Percentiles rank a stretch among this genome's conserved stretches.
Evolutionary conservation across 2,329 filamentous ascomycete genomes (phyloP).

Genomic region (Penicillium sp.): DNA sequence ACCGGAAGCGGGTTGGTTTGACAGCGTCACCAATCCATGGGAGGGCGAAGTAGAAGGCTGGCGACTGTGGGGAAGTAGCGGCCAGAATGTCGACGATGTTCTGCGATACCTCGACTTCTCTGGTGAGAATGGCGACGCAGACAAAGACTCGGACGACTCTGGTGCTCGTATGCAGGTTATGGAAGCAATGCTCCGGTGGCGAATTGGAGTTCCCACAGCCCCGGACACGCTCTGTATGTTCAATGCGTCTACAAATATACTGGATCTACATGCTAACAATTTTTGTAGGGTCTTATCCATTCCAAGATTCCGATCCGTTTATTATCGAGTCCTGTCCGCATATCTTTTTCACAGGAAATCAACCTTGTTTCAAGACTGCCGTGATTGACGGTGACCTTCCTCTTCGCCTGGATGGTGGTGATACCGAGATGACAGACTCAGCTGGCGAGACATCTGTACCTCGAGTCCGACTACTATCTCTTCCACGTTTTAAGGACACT

Average conservation of each 20-base stretch:
- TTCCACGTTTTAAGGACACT: conserved; percentile 78
- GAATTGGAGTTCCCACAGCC: conserved; percentile 86
- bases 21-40: conserved; percentile 90
- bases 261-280: conserved; percentile 10
- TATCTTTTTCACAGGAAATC: conserved; percentile 85
- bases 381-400: conserved; percentile 58
- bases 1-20: conserved; percentile 70
- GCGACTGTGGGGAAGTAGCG: conserved; percentile 80
- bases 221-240: conserved; percentile 89
- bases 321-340: conserved; percentile 84
- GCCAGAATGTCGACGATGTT: conserved; percentile 91
- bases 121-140: conserved; percentile 27
- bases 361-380: conserved; percentile 73
- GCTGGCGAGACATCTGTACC: conserved; percentile 61
- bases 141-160: conserved; percentile 44
- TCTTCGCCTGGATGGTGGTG: conserved; percentile 32
- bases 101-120: conserved; percentile 77
- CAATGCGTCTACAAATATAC: neutral
- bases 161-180: conserved; percentile 82
- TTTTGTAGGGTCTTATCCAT: conserved; percentile 82
- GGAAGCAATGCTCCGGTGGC: conserved; percentile 92
- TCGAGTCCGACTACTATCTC: conserved; percentile 72
- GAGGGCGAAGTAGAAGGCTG: conserved; percentile 88
- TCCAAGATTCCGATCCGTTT: conserved; percentile 90
- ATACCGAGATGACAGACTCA: conserved; percentile 35